Evolutionary conservation across 768 basidiomycete genomes (phyloP).

Genomic region (Hygrophoropsis aurantiaca): DNA sequence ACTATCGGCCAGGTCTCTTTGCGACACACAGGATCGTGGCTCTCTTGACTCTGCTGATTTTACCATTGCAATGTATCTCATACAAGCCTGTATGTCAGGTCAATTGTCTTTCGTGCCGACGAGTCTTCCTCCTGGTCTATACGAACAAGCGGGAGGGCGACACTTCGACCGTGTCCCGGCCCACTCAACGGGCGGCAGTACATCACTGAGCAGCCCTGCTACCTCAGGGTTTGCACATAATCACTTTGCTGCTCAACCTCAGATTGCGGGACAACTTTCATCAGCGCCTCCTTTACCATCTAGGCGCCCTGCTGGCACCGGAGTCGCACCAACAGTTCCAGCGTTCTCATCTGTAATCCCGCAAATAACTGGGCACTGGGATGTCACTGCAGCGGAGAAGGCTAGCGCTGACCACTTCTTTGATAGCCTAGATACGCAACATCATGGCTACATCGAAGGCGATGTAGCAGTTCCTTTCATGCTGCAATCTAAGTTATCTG

Average conservation of each 20-base stretch:
- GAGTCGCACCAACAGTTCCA: constrained; percentile 22
- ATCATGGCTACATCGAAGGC: constrained; percentile 82
- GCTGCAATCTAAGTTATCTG: constrained; percentile 82
- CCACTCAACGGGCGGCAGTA: constrained; percentile 61
- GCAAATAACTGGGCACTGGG: constrained; percentile 57
- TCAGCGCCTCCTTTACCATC: constrained; percentile 23
- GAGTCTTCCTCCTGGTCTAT: constrained; percentile 77
- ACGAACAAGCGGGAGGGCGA: constrained; percentile 72
- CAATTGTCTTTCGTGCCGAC: constrained; percentile 70
- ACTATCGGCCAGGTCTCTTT: constrained; percentile 80
- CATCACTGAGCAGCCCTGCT: constrained; percentile 61
- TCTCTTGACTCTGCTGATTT: constrained; percentile 89
- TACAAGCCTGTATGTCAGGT: constrained; percentile 87
- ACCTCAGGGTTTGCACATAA: constrained; percentile 51
- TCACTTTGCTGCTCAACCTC: constrained; percentile 62
- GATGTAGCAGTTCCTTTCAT: constrained; percentile 96
- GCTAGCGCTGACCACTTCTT: constrained; percentile 76
- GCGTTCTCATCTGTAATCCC: constrained; percentile 27
- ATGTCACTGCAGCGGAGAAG: constrained; percentile 81
- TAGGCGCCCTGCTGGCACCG: constrained; percentile 15
- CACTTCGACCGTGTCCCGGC: constrained; percentile 30
- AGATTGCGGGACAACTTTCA: constrained; percentile 43
- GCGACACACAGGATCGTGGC: constrained; percentile 94
- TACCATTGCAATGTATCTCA: constrained; percentile 93
- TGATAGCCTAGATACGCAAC: constrained; percentile 72